These are phyloP conservation scores for Ceratocystis eucalypticola DNA, from an alignment of 2,329 filamentous ascomycete genomes.

Conservation along the genomic window DNA sequence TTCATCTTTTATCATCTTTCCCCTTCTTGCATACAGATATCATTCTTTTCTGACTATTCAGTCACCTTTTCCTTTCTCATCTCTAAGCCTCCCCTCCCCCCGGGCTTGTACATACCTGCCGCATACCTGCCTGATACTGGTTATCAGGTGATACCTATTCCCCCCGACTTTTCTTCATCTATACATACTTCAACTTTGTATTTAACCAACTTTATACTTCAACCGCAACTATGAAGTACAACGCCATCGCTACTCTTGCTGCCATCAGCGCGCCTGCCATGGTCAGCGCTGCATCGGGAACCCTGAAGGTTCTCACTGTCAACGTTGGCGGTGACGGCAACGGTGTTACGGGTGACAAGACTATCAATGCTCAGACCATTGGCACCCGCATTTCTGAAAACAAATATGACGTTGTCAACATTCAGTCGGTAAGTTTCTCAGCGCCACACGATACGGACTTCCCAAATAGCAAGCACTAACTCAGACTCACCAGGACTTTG, in stretches of 20 bases:
- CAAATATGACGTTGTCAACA: constrained; percentile 47
- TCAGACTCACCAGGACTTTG: constrained; percentile 38
- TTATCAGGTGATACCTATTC: background rate
- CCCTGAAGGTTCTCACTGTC: constrained; percentile 41
- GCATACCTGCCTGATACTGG: background rate
- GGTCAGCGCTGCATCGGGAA: constrained; percentile 22
- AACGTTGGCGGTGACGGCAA: constrained; percentile 50
- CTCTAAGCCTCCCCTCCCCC: background rate
- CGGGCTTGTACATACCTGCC: background rate
- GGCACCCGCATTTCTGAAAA: constrained; percentile 37
- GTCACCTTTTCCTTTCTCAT: background rate
- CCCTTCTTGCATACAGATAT: no score
- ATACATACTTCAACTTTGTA: no score
- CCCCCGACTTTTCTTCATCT: background rate
- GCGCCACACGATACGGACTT: no score
- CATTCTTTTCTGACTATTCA: background rate
- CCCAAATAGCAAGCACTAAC: background rate
- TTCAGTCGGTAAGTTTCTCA: constrained; percentile 40
- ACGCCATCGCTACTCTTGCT: constrained; percentile 6
- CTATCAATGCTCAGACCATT: constrained; percentile 40
- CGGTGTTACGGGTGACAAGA: constrained; percentile 48
- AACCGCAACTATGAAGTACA: constrained; percentile 15
- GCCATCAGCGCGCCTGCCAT: constrained; percentile 12
- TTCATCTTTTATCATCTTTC: no score
- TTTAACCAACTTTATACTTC: background rate